These are phyloP conservation scores for Tephrocybe sp. DNA, from an alignment of 768 basidiomycete genomes.

Conservation along the genomic window DNA sequence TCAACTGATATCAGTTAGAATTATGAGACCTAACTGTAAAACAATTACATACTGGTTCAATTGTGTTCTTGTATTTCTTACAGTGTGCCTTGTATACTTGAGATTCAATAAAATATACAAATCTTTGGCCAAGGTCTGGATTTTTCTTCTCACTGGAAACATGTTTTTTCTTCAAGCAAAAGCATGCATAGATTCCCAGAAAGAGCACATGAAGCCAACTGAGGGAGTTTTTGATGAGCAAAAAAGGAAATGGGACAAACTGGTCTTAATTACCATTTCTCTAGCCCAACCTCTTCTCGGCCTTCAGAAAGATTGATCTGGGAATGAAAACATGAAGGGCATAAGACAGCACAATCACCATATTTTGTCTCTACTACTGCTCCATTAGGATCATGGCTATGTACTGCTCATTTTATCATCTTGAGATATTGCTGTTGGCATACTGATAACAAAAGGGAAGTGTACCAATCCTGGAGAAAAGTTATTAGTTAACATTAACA, in stretches of 20 bases:
- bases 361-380: conserved; percentile 8
- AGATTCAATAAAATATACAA: conserved; percentile 27
- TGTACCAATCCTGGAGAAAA: conserved; percentile 11
- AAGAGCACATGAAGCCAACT: conserved; percentile 25
- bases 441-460: conserved; percentile 6
- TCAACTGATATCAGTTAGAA: not conserved
- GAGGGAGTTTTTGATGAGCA: not conserved
- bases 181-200: conserved; percentile 31
- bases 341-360: conserved; percentile 23
- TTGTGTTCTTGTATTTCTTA: conserved; percentile 16
- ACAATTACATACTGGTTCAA: conserved; percentile 19
- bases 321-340: conserved; percentile 27
- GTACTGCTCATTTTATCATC: conserved; percentile 12
- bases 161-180: conserved; percentile 27
- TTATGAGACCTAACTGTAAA: not conserved
- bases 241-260: not conserved
- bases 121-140: conserved; percentile 26
- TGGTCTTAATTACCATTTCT: conserved; percentile 6
- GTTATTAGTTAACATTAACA: not conserved
- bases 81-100: conserved; percentile 22
- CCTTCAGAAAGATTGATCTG: conserved; percentile 21
- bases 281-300: conserved; percentile 17
- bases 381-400: conserved; percentile 16
- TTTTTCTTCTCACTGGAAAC: conserved; percentile 24
- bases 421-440: conserved; percentile 16